A percentile compares a stretch with the other conserved stretches of the same genome.
These are phyloP conservation scores for Polyporus arcularius DNA, from an alignment of 768 basidiomycete species.

Conservation along the genomic window DNA sequence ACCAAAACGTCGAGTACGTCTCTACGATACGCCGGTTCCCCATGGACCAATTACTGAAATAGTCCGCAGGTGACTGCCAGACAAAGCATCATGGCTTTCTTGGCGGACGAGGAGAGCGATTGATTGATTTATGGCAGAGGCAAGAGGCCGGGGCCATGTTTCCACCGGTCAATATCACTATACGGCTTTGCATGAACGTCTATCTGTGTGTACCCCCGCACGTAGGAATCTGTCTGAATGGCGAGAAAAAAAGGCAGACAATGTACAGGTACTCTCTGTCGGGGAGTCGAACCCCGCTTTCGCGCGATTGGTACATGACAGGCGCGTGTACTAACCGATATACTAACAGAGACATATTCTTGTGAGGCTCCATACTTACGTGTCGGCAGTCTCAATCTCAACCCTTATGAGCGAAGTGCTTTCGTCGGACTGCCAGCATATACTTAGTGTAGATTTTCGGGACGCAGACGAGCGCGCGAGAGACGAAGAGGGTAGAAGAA, in stretches of 20 bases:
- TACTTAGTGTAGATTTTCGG: too few relatives aligned
- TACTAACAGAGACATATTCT: slow-evolving; percentile 14
- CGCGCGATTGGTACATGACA: slow-evolving; percentile 24
- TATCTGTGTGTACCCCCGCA: too few relatives aligned
- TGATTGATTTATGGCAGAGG: not conserved
- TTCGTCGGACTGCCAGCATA: too few relatives aligned
- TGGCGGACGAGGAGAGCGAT: slow-evolving; percentile 74
- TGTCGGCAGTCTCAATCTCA: too few relatives aligned
- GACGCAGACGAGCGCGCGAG: too few relatives aligned
- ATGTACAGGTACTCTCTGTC: slow-evolving; percentile 20
- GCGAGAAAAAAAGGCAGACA: too few relatives aligned
- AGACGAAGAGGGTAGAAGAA: too few relatives aligned
- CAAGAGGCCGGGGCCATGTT: too few relatives aligned
- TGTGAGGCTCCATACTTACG: too few relatives aligned
- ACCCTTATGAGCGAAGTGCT: too few relatives aligned
- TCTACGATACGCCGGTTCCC: not conserved
- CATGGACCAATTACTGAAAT: not conserved
- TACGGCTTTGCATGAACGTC: not conserved
- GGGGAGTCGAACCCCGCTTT: slow-evolving; percentile 38
- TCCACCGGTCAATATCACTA: not conserved
- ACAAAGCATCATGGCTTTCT: slow-evolving; percentile 69
- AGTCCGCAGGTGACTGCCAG: slow-evolving; percentile 44
- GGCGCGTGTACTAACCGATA: slow-evolving; percentile 22
- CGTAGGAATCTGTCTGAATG: too few relatives aligned
- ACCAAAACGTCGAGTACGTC: slow-evolving; percentile 35